Conservation (phyloP, 495 filamentous ascomycete species). For the Parathielavia appendiculata region DNA sequence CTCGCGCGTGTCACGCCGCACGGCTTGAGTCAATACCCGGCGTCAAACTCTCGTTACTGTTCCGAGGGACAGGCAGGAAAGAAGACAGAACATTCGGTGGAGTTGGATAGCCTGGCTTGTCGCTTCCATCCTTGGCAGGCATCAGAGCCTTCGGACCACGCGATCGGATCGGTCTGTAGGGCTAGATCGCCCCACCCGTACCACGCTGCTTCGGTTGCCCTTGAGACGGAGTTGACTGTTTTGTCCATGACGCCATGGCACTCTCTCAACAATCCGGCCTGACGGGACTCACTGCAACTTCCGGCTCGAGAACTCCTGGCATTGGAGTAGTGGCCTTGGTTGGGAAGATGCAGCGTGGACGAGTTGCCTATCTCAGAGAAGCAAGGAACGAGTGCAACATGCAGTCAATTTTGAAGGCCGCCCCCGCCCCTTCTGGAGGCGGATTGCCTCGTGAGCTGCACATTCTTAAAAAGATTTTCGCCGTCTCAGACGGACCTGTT, state of each 20-base stretch:
- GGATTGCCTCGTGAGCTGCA: slow-evolving; percentile 8
- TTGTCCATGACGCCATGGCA: slow-evolving; percentile 4
- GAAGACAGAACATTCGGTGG: neutral
- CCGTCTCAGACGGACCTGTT: neutral
- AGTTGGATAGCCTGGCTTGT: neutral
- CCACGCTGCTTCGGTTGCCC: neutral
- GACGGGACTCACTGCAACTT: no score
- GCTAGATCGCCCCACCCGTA: neutral
- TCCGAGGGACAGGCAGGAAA: neutral
- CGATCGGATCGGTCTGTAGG: slow-evolving; percentile 1
- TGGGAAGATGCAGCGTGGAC: neutral
- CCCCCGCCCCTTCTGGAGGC: neutral
- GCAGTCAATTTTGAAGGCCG: neutral
- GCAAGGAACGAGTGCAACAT: neutral
- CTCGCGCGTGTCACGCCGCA: neutral
- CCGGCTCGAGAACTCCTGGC: no score
- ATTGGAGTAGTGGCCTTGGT: neutral
- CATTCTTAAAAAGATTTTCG: neutral
- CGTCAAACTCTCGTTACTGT: neutral
- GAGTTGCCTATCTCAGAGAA: neutral
- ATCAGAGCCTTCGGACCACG: neutral
- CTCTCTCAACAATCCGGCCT: neutral
- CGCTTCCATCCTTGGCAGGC: slow-evolving; percentile 3
- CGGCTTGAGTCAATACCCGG: slow-evolving; percentile 2
- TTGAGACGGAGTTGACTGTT: neutral